Evolutionary conservation across 352 stramenopile genomes (phyloP), one percentile per base, ranked within the genome.

Genomic region (Globisporangium nagaii): DNA sequence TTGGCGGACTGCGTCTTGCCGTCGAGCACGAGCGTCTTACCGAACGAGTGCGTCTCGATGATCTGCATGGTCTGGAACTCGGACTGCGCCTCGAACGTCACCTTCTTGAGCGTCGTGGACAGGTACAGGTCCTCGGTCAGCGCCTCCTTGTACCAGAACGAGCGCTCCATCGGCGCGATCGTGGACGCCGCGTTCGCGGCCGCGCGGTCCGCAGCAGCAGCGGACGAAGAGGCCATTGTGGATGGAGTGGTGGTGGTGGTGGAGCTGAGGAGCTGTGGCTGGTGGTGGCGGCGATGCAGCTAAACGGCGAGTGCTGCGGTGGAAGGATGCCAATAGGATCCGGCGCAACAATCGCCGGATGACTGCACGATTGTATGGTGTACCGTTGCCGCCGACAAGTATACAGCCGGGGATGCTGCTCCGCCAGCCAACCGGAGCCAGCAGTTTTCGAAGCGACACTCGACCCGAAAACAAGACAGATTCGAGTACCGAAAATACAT

Each of bases 1-100:
- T 96, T 78, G 37, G 93, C 71, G 53, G 84, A 97, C 71, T 98
- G 93, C 25, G 93, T 98, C 75, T 98, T 97, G 53, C 94, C 92
- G 66, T 98, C 94, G 13, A 97, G 96, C 45, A 98, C 89, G 22
- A 99, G 76, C 43, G 88, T 98, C 65, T 95, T 96, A 43, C 94
- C 93, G 66, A 98, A 98, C 58, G 79, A 76, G 48, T 75, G 76
- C 15, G 92, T 97, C 65, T 97, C 82, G 40, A 98, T 93, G 59
- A 98, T 89, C 75, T 97, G 84, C 58, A 98, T 89, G 42, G 84
- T 79, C 72, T 98, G 95, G 70, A 96, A 97, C 64, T 89, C 65
- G 13, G 88, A 97, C 62, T 90, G 64, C 30, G 74, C 79, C 55
- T 93, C 81, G 65, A 96, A 93, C 47, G 81, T 72, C 40, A 98